Evolutionary conservation across 2,329 filamentous ascomycete genomes (phyloP), one percentile per base, ranked within the genome.

Genomic region (Colletotrichum agaves): DNA sequence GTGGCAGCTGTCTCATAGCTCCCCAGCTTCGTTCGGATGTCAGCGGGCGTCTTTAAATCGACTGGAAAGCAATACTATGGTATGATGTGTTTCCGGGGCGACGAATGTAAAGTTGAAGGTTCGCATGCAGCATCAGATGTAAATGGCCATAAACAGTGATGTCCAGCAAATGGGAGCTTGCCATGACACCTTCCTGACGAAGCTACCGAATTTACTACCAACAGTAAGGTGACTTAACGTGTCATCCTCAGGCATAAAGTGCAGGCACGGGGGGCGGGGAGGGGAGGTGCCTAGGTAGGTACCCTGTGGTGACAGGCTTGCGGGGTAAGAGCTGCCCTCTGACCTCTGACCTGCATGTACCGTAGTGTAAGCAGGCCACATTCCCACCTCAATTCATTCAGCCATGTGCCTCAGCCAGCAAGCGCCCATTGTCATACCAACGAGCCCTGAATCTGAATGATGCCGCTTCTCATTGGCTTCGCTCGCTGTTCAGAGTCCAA

Each of bases 341-440:
- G 23, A n/a, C 5, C 27, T 27, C 23, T 15, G 12, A 12, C 15
- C 46, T 23, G 19, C 21, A 47, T 43, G 23, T 17, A 39, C 46
- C 43, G 37, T 35, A 47, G 31, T 21, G 39, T 49, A 47, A 55
- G n/a, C n/a, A n/a, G n/a, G n/a, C n/a, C n/a, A n/a, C 59, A 53
- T 35, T 53, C 47, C 47, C 49, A 12, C 47, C 41, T 53, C 57
- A 46, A 31, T 23, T 35, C 43, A 43, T 17, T 23, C 35, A 19
- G 27, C 59, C 63, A 55, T 59, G 61, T 63, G 61, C 61, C 44
- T 57, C 35, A 56, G 37, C 50, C 50, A 37, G 50, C 39, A 31
- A 57, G 55, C 31, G 33, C 46, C 39, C 62, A 61, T 67, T 63
- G 63, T 59, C 63, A 57, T 63, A 67, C 63, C 63, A 67, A 63